Base-by-base conservation (phyloP, 306 rosid genomes). In the Cucurbita moschata region DNA sequence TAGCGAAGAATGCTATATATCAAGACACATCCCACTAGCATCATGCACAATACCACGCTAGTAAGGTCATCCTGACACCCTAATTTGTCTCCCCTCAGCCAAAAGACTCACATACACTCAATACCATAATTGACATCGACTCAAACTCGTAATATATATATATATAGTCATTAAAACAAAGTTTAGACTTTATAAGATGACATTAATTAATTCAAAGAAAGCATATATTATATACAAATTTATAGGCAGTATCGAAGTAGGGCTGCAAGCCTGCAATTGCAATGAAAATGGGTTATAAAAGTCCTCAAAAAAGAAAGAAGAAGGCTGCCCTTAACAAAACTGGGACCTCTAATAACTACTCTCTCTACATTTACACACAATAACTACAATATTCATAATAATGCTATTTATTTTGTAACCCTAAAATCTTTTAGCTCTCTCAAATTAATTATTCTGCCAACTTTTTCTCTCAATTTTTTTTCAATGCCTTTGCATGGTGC, bases 191-290 rank as follows among this genome's bases (percentile, higher is more conserved):
- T 2, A 30, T 30, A 30, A 30, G 35, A 30, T 2, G 35, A 30
- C 4, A 30, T 30, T 30, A 30, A 30, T 30, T 30, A 30, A 30
- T 30, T 30, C 0, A 3, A 2, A 30, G 11, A 23, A 10, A 58
- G 40, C 63, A 23, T 26, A 23, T n/a, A 15, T 3, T 42, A 42
- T 51, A 15, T 1, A 16, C 7, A 16, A 14, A 58, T 9, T 4
- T 9, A 10, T 58, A 58, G 70, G 35, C 70, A 40, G 16, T 40
- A 50, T 40, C 18, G 8, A 40, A 42, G 35, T 64, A 64, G 70
- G 70, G 70, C 70, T 64, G 70, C 70, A 39, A 64, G 70, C 30
- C 70, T 40, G 70, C 70, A 39, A n/a, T 40, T 64, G 16, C 68
- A 38, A n/a, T 61, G 68, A 38, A 61, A 61, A 38, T 61, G 50